Base-by-base conservation (phyloP, 2,329 filamentous ascomycete genomes). In the Xylariales sp. region DNA sequence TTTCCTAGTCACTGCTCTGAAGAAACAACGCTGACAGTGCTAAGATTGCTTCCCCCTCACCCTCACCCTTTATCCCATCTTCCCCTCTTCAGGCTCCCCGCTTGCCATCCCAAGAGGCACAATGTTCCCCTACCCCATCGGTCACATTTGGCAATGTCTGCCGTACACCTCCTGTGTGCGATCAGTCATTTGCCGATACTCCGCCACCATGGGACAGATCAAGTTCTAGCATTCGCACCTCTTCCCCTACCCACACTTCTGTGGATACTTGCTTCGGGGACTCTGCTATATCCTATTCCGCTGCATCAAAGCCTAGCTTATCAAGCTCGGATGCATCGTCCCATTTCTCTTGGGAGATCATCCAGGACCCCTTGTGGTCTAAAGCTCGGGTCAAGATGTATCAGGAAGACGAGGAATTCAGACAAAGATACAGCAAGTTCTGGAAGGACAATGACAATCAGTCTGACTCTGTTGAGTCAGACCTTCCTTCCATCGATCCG, bases 81-180 rank as follows among this genome's bases (percentile, higher is more conserved):
- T 25, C 23, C n/a, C 23, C 23, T n/a, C n/a, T n/a, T n/a, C n/a
- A n/a, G n/a, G n/a, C n/a, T n/a, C n/a, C n/a, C n/a, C 8, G n/a
- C 23, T 25, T 25, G 23, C n/a, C 23, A 25, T 25, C n/a, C 23
- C 8, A 8, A 8, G 23, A 25, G 8, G n/a, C 23, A 25, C 23
- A 8, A 25, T n/a, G 10, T 15, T 7, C 28, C 28, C 28, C 20
- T 15, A 8, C 23, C 8, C 23, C 23, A 8, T 25, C 23, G 23
- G 8, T 25, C n/a, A 34, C 32, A 15, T 34, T 34, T 34, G 32
- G 32, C 32, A 17, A 34, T 23, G 20, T 34, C 32, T 34, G 32
- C 18, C 18, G 20, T 23, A 34, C 32, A 14, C 32, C 32, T 24
- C 32, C 20, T 34, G 23, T 34, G 32, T 34, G 28, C 14, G 28